Base-by-base conservation (phyloP, 169 alveolate species). In the Theileria parva region DNA sequence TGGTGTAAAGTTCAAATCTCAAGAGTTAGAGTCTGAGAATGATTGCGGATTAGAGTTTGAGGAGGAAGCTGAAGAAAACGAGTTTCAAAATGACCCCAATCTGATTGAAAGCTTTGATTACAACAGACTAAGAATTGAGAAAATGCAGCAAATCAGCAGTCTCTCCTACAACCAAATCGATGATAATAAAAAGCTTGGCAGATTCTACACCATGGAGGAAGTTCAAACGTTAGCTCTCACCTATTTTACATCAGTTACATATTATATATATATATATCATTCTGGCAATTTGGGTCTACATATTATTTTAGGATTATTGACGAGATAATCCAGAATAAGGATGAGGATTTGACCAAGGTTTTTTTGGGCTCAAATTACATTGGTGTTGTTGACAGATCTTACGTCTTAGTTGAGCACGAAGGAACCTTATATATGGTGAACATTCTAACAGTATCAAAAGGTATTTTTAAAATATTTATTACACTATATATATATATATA, bases 321-420 rank as follows among this genome's bases (percentile, higher is more conserved):
- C 23, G 85, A 76, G 27, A 59, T 74, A 60, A 76, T 71, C 17
- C 15, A 48, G 13, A 28, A 21, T 51, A 74, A 72, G 74, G 88
- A 81, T 60, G 51, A 70, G 32, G 81, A 79, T 39, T 72, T 89
- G 53, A 89, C 92, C 2, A 85, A 86, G 21, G 72, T 79, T 63
- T 66, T 89, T 27, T 71, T 77, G 61, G 81, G 88, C 25, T 92
- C 94, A 5, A 80, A 72, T 37, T 79, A 76, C 77, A 95, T 92
- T 13, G 95, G 95, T 8, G 76, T 87, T 13, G 86, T 80, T 12
- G 95, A 92, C 67, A 76, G 51, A 55, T 75, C 80, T 34, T 79
- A 83, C 67, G 75, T 92, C 53, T 39, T 92, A 44, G 79, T 92
- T 48, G 95, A 92, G 68, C 89, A 92, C 79, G 77, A 86, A 7